These are phyloP conservation scores for Besnoitia besnoiti DNA, from an alignment of 169 alveolate genomes.

Conservation along the genomic window DNA sequence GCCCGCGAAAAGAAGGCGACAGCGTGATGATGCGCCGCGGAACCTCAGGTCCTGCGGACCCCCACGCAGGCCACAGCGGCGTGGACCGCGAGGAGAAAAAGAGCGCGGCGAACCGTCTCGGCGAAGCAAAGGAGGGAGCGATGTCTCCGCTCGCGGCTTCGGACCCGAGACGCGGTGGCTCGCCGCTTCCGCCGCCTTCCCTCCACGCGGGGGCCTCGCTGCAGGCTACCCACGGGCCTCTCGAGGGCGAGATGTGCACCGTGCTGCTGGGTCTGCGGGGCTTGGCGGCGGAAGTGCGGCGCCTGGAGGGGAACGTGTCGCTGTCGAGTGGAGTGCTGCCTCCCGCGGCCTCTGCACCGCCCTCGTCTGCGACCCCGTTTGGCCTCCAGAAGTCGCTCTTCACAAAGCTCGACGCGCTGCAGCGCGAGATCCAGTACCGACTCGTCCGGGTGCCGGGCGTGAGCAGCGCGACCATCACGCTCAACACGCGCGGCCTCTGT, in stretches of 20 bases:
- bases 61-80: neutral
- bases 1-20: no score
- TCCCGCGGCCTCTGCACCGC: no score
- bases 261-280: constrained; percentile 38
- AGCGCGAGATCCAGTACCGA: constrained; percentile 60
- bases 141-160: neutral
- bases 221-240: neutral
- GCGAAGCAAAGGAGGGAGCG: neutral
- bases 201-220: no score
- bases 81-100: neutral
- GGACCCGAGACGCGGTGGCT: neutral
- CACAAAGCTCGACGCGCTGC: constrained; percentile 45
- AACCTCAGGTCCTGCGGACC: no score
- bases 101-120: neutral
- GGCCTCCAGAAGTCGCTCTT: neutral
- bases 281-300: neutral
- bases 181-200: no score
- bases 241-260: constrained; percentile 32
- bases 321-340: no score
- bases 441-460: constrained; percentile 67
- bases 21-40: no score
- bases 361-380: neutral
- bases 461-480: constrained; percentile 63
- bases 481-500: constrained; percentile 35
- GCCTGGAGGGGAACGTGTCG: neutral